These are phyloP conservation scores for Rosa multiflora DNA, from an alignment of 306 rosid genomes.

Conservation along the genomic window DNA sequence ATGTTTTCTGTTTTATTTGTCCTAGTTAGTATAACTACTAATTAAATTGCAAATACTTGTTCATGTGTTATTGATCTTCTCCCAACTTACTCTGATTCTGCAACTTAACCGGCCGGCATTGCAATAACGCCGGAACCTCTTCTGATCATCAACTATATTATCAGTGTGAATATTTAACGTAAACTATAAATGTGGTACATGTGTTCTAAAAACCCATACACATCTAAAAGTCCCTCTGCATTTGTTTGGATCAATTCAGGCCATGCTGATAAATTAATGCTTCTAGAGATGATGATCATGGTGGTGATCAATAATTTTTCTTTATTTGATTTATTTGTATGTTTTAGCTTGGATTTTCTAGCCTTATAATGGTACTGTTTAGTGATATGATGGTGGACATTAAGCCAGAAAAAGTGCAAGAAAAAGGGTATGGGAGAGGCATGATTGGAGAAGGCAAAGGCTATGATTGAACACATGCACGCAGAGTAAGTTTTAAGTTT, in stretches of 20 bases:
- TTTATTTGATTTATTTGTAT: background rate
- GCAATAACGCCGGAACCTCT: background rate
- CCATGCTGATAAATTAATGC: background rate
- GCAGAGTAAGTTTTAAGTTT: conserved; percentile 44
- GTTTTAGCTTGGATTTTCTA: background rate
- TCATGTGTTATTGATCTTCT: background rate
- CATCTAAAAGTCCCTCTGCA: background rate
- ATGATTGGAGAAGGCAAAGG: conserved; percentile 33
- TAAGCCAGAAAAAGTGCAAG: conserved; percentile 24
- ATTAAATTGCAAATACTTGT: background rate
- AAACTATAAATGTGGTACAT: background rate
- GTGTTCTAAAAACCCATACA: background rate
- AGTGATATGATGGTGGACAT: conserved; percentile 20
- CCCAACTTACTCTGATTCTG: background rate
- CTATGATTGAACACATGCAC: conserved; percentile 46
- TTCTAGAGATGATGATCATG: background rate
- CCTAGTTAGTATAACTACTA: background rate
- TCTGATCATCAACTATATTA: background rate
- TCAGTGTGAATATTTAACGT: background rate
- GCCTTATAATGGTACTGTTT: background rate
- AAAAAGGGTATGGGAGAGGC: conserved; percentile 29
- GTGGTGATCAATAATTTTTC: background rate
- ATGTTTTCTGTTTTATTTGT: background rate
- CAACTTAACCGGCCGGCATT: background rate
- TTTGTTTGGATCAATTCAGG: background rate